Percentiles rank a stretch among this genome's conserved stretches.
Conservation (phyloP, 257 asterid genomes). For the Echium plantagineum region DNA sequence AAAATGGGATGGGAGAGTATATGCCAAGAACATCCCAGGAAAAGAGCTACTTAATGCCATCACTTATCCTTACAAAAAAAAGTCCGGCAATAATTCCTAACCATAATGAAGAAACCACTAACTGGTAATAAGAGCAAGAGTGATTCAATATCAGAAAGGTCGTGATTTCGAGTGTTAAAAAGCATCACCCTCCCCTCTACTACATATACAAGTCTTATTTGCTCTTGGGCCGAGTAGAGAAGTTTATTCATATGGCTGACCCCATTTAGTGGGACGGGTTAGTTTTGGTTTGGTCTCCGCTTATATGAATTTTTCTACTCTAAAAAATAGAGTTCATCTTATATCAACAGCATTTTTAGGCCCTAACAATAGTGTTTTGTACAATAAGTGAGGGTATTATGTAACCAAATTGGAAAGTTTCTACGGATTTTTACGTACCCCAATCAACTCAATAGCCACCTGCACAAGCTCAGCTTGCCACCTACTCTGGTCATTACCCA, state of each 20-base stretch:
- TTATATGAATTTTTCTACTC: no score
- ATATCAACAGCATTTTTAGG: not conserved
- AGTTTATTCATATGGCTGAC: no score
- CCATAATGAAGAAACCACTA: not conserved
- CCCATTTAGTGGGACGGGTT: no score
- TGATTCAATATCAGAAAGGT: not conserved
- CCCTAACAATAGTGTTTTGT: not conserved
- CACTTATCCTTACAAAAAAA: not conserved
- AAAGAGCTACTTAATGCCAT: not conserved
- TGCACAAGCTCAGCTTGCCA: slow-evolving; percentile 94
- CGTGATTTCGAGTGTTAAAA: not conserved
- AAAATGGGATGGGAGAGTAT: not conserved
- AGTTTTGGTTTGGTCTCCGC: no score
- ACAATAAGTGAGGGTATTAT: not conserved
- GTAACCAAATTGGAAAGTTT: no score
- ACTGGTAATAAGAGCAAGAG: not conserved
- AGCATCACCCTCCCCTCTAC: not conserved
- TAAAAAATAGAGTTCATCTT: not conserved
- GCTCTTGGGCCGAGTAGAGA: no score
- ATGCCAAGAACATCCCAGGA: not conserved
- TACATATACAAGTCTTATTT: not conserved
- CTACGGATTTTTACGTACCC: slow-evolving; percentile 37
- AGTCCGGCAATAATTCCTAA: no score
- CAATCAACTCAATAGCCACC: slow-evolving; percentile 87
- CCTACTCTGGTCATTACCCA: slow-evolving; percentile 76